phyloP scores from a whole-genome alignment of 305 asterid species.

The Fraxinus sp. region DNA sequence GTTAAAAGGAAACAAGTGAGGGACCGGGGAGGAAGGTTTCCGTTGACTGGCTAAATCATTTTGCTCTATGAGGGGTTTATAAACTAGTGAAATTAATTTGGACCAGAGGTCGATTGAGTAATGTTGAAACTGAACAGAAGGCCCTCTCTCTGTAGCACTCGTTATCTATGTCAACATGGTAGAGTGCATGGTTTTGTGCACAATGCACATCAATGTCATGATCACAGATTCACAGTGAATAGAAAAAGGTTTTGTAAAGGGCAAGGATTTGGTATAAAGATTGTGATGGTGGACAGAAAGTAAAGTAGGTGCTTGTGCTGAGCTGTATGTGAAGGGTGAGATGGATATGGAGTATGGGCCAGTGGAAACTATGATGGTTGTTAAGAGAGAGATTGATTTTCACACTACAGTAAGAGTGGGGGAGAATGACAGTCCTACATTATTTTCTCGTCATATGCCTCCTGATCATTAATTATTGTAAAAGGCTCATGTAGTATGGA shows the following conservation, averaged over 20 bases:
- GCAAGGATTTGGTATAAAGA: not conserved
- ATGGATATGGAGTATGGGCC: not conserved
- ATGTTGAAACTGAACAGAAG: not conserved
- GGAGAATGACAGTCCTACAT: not conserved
- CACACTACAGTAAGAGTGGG: not conserved
- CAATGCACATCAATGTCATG: not conserved
- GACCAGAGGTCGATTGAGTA: not conserved
- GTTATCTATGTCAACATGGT: not conserved
- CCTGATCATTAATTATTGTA: not conserved
- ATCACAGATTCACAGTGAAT: not conserved
- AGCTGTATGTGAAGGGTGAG: not conserved
- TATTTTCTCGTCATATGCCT: not conserved
- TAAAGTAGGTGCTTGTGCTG: not conserved
- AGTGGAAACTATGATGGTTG: not conserved
- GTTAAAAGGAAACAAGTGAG: not conserved
- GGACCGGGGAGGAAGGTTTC: not conserved
- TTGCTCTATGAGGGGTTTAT: not conserved
- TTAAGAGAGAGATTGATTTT: not conserved
- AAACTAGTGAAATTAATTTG: not conserved
- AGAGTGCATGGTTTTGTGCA: not conserved
- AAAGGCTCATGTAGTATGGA: not conserved
- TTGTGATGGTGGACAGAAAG: not conserved
- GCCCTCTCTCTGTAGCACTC: not conserved
- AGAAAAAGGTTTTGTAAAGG: not conserved
- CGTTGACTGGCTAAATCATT: not conserved